These are phyloP conservation scores for Domatiomyces globalis DNA, from an alignment of 2,329 filamentous ascomycete species.

Conservation along the genomic window DNA sequence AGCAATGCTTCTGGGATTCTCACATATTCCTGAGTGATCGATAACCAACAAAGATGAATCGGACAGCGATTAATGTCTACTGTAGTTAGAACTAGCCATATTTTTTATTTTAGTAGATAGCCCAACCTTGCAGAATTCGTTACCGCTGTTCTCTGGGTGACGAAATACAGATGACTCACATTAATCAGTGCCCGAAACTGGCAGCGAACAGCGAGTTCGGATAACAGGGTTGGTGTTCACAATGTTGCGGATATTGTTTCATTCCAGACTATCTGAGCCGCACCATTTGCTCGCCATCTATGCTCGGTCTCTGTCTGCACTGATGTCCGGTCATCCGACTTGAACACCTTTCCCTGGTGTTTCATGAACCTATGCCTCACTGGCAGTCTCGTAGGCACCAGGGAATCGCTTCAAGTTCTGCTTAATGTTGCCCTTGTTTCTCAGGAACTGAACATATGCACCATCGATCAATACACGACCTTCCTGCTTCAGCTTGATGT, in stretches of 20 bases:
- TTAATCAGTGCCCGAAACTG: neutral
- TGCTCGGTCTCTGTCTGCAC: neutral
- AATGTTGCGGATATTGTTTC: neutral
- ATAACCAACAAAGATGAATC: neutral
- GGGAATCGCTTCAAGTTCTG: conserved; percentile 92
- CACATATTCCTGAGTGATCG: neutral
- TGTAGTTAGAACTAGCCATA: neutral
- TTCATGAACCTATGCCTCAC: conserved; percentile 28
- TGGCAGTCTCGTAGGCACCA: conserved; percentile 51
- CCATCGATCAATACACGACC: conserved; percentile 92
- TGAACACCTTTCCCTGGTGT: neutral
- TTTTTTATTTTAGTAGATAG: neutral
- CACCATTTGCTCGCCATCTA: neutral
- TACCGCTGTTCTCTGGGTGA: neutral
- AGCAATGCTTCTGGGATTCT: neutral
- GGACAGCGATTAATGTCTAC: neutral
- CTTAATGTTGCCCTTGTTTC: conserved; percentile 75
- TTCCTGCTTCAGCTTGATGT: conserved; percentile 84
- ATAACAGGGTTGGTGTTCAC: neutral
- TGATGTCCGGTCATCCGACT: neutral
- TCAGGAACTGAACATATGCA: conserved; percentile 98
- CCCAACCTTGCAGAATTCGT: no score
- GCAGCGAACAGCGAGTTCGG: neutral
- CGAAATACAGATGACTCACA: neutral
- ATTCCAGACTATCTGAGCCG: neutral